Percentiles rank a stretch among this genome's conserved stretches.
phyloP scores from a whole-genome alignment of 495 filamentous ascomycete genomes.

The Ramalina peruviana region DNA sequence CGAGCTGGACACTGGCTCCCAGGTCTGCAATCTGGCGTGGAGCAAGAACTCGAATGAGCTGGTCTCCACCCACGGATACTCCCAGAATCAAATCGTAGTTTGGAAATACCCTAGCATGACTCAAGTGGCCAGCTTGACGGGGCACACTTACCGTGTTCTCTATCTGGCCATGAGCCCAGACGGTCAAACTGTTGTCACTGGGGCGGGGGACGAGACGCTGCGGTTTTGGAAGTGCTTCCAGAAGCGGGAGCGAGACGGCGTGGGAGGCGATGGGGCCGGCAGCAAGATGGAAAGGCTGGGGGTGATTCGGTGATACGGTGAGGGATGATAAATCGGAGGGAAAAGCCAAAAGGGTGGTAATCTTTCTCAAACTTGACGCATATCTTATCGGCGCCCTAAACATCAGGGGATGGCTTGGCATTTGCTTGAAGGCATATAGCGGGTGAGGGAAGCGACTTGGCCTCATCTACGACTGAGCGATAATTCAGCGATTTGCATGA shows the following conservation, averaged over 20 bases:
- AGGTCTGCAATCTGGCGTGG: constrained; percentile 96
- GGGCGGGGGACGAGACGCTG: constrained; percentile 90
- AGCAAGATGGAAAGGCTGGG: constrained; percentile 53
- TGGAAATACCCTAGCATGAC: constrained; percentile 99
- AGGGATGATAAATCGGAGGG: no score
- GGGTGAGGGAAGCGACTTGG: no score
- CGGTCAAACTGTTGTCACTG: constrained; percentile 83
- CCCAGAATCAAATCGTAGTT: constrained; percentile 93
- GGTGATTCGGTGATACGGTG: constrained; percentile 44
- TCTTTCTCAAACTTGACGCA: no score
- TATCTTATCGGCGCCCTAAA: no score
- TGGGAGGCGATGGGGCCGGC: constrained; percentile 34
- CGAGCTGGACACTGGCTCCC: constrained; percentile 87
- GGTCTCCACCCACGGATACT: constrained; percentile 94
- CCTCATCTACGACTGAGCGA: no score
- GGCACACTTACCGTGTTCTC: constrained; percentile 89
- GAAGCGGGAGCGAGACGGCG: constrained; percentile 40
- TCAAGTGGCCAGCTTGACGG: constrained; percentile 85
- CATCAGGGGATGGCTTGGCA: no score
- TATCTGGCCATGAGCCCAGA: constrained; percentile 97
- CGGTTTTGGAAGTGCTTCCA: constrained; percentile 94
- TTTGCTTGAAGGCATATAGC: no score
- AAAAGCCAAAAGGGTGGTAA: no score
- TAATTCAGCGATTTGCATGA: no score
- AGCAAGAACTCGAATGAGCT: constrained; percentile 91